Base-by-base conservation (phyloP, 1,284 basidiomycete species). In the Mrakiaceae sp. region DNA sequence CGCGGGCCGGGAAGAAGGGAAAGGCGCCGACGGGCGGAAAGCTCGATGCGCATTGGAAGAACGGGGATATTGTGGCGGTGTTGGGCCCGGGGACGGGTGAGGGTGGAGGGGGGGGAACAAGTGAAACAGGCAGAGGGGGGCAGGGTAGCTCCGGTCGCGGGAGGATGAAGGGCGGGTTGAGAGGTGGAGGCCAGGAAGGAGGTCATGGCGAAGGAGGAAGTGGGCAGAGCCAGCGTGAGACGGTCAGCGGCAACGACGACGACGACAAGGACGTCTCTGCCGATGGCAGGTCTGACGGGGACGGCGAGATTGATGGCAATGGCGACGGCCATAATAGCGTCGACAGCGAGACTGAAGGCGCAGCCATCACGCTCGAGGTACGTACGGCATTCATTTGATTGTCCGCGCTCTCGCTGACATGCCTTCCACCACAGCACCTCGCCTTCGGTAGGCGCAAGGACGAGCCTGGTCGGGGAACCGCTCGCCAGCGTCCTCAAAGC, bases 291-390 rank as follows among this genome's bases (percentile, higher is more conserved):
- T 43, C 42, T 12, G 39, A 40, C 2, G 42, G 48, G 1, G 53
- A 65, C 40, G 42, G 27, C 39, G 59, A 50, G 27, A 50, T n/a
- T 16, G 57, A 60, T 7, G 27, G 58, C 48, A 43, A 60, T 8
- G 58, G 27, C 3, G 58, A 51, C 7, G 48, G 58, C n/a, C 16
- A 39, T 8, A 39, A 43, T 8, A 46, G 14, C 44, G 12, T 68
- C 11, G 73, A 74, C 42, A 73, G 75, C 55, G 76, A 77, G 65
- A 77, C 76, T 0, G 77, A 78, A 66, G 76, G 74, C 16, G 77
- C 77, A 0, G 77, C 76, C 3, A 68, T 77, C 27, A 77, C 75
- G 0, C 70, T 78, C 5, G 77, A 78, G 53, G 60, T 62, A 4
- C 10, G 60, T 54, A 8, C 4, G n/a, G 12, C 5, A 52, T 48